Percentiles rank a stretch among this genome's conserved stretches.
These are phyloP conservation scores for Cyclaneusma minus DNA, from an alignment of 2,329 filamentous ascomycete genomes.

Conservation along the genomic window DNA sequence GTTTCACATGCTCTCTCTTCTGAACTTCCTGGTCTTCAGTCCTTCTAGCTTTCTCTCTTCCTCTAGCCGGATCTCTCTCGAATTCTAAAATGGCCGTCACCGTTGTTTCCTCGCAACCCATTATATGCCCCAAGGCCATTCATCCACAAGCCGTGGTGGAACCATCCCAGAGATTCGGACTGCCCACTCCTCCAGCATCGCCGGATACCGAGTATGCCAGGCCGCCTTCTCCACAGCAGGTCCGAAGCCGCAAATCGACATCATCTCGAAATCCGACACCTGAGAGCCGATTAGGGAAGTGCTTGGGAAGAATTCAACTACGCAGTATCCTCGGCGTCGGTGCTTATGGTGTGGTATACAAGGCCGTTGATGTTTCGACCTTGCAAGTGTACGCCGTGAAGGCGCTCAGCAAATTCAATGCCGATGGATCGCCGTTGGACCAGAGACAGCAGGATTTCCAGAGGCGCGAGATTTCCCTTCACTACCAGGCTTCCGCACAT, in stretches of 20 bases:
- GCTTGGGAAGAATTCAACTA: conserved; percentile 71
- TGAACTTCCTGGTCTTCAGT: too few relatives aligned
- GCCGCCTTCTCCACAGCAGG: too few relatives aligned
- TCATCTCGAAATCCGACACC: too few relatives aligned
- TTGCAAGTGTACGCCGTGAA: conserved; percentile 85
- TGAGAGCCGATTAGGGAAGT: conserved; percentile 72
- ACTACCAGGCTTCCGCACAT: conserved; percentile 78
- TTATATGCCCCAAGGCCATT: conserved; percentile 1
- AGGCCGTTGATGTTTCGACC: conserved; percentile 69
- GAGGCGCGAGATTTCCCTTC: conserved; percentile 80
- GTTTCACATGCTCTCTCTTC: too few relatives aligned
- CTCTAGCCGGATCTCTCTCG: too few relatives aligned
- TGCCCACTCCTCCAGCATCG: conserved; percentile 11
- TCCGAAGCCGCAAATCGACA: too few relatives aligned
- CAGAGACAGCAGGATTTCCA: conserved; percentile 79
- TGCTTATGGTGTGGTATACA: conserved; percentile 93
- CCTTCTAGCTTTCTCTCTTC: too few relatives aligned
- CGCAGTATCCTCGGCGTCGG: conserved; percentile 79
- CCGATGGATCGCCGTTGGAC: conserved; percentile 57
- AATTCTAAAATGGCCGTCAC: too few relatives aligned
- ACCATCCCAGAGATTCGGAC: conserved; percentile 1
- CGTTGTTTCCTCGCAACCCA: too few relatives aligned
- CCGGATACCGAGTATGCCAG: too few relatives aligned
- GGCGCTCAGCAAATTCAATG: conserved; percentile 82
- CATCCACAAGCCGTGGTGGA: not conserved